These are phyloP conservation scores for Magnolia sinica DNA, from an alignment of 164 flowering plant species.

Conservation along the genomic window DNA sequence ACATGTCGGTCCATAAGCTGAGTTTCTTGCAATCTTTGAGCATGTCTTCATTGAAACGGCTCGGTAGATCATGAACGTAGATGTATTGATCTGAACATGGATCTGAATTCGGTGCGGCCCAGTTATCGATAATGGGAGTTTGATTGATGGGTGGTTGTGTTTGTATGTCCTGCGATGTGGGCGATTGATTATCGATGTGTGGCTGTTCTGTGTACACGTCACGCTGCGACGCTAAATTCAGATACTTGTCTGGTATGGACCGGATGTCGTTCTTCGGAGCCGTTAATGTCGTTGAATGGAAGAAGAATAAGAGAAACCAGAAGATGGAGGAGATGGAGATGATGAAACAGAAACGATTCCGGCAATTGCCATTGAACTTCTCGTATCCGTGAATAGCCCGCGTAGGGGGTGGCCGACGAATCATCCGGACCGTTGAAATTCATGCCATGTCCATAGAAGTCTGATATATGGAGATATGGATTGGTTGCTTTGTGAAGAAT, in stretches of 20 bases:
- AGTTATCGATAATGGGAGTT: not conserved
- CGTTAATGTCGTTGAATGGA: not conserved
- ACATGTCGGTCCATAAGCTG: slow-evolving; percentile 58
- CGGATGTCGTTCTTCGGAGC: not conserved
- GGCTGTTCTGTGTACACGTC: not conserved
- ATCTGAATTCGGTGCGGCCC: slow-evolving; percentile 8
- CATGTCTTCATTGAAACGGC: slow-evolving; percentile 50
- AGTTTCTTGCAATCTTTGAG: slow-evolving; percentile 46
- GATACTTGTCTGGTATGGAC: not conserved
- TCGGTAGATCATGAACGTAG: slow-evolving; percentile 54
- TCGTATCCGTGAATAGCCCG: not conserved
- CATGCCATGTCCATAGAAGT: not conserved
- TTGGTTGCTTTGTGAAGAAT: no score
- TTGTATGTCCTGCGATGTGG: not conserved
- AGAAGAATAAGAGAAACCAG: not conserved
- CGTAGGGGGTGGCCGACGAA: not conserved
- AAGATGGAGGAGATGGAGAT: not conserved
- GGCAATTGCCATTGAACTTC: not conserved
- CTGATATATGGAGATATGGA: no score
- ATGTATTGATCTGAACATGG: slow-evolving; percentile 54
- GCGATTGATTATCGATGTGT: not conserved
- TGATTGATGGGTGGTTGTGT: not conserved
- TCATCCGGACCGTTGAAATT: not conserved
- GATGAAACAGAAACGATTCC: not conserved
- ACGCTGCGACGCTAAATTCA: not conserved